These are phyloP conservation scores for Areca catechu DNA, from an alignment of 176 grass and related monocot genomes.

Conservation along the genomic window DNA sequence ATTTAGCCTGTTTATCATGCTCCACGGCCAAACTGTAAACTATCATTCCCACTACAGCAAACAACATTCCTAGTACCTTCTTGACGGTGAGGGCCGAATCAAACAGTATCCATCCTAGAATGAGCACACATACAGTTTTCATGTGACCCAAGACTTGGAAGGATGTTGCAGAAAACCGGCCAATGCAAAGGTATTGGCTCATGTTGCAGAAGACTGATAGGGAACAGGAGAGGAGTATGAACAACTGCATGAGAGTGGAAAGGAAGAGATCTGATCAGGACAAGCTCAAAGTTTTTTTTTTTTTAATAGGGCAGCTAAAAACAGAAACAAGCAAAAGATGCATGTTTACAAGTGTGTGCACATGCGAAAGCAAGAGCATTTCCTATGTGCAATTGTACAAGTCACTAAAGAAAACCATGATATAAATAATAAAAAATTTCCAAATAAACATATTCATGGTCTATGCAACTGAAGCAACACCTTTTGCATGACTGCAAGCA, in stretches of 20 bases:
- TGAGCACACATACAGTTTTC: slow-evolving; percentile 81
- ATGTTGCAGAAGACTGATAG: slow-evolving; percentile 91
- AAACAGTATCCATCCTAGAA: slow-evolving; percentile 78
- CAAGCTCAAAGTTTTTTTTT: no score
- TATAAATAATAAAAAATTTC: no score
- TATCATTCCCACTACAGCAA: slow-evolving; percentile 85
- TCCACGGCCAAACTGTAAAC: slow-evolving; percentile 86
- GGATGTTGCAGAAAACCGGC: slow-evolving; percentile 78
- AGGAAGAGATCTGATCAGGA: no score
- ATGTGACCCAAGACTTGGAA: slow-evolving; percentile 94
- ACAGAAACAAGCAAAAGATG: no score
- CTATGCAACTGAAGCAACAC: no score
- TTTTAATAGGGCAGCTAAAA: no score
- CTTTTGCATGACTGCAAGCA: no score
- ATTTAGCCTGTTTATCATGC: slow-evolving; percentile 37
- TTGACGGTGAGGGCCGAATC: slow-evolving; percentile 79
- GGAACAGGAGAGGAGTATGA: slow-evolving; percentile 79
- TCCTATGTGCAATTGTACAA: no score
- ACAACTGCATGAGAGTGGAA: slow-evolving; percentile 41
- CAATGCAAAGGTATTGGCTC: slow-evolving; percentile 94
- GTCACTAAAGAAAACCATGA: no score
- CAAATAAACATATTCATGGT: no score
- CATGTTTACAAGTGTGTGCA: no score
- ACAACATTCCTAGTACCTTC: slow-evolving; percentile 79
- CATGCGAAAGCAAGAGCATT: no score